Evolutionary conservation across 495 filamentous ascomycete species (phyloP).

Genomic region (Polyplosphaeria fusca): DNA sequence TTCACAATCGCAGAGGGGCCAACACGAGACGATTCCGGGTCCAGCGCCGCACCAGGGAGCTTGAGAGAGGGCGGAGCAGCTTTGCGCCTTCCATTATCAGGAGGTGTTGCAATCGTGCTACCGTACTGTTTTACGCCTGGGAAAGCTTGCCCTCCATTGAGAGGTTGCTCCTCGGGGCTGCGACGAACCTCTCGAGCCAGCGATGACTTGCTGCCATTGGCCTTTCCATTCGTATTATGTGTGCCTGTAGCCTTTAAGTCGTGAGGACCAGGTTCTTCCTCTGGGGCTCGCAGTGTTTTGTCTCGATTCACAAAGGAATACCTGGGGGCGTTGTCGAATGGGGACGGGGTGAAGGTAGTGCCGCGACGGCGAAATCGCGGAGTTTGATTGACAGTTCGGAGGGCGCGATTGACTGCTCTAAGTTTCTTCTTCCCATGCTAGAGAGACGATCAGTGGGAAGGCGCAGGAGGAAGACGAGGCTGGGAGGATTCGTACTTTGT

Average conservation of each 20-base stretch:
- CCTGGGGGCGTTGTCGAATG: constrained; percentile 45
- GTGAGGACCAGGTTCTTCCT: neutral
- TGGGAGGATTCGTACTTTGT: constrained; percentile 57
- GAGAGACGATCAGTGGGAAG: neutral
- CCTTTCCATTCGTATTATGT: constrained; percentile 5
- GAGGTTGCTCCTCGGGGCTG: constrained; percentile 29
- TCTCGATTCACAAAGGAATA: constrained; percentile 38
- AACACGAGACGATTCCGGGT: constrained; percentile 40
- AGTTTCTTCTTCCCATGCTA: constrained; percentile 83
- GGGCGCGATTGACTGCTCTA: constrained; percentile 71
- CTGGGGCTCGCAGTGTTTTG: neutral
- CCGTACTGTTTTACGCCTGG: constrained; percentile 59
- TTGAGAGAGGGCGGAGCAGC: constrained; percentile 52
- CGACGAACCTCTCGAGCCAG: constrained; percentile 1
- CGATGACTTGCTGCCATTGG: constrained; percentile 5
- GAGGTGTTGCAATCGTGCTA: constrained; percentile 68
- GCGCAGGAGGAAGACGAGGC: neutral
- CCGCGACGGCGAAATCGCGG: constrained; percentile 39
- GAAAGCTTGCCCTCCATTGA: constrained; percentile 15
- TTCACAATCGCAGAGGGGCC: constrained; percentile 3
- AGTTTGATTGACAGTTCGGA: constrained; percentile 58
- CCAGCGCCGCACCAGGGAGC: constrained; percentile 72
- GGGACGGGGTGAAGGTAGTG: constrained; percentile 22
- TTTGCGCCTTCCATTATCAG: constrained; percentile 31
- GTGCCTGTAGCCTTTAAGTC: constrained; percentile 23